These are phyloP conservation scores for Asterochloris sp. DNA, from an alignment of 139 green algal genomes.

Conservation along the genomic window DNA sequence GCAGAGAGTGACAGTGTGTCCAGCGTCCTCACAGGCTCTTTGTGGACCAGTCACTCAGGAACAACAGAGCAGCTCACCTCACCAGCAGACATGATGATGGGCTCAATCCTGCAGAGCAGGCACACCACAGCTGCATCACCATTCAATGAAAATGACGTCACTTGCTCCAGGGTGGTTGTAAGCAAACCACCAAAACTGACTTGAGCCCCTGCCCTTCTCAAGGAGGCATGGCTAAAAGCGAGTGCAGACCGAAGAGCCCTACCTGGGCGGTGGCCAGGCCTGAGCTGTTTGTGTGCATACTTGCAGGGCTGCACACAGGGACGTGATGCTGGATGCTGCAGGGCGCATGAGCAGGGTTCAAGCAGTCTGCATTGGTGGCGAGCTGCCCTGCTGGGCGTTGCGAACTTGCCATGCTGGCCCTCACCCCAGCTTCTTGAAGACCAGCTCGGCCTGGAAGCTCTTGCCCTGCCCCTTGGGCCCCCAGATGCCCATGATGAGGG, in stretches of 20 bases:
- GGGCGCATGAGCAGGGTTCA: background rate
- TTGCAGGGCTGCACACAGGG: too few relatives aligned
- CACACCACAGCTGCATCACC: background rate
- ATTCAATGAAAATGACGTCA: too few relatives aligned
- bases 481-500: conserved; percentile 54
- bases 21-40: conserved; percentile 58
- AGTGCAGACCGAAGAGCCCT: too few relatives aligned
- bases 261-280: too few relatives aligned
- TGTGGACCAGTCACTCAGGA: conserved; percentile 37
- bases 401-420: conserved; percentile 10
- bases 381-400: too few relatives aligned
- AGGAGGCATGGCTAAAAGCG: too few relatives aligned
- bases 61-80: conserved; percentile 32
- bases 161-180: background rate
- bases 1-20: conserved; percentile 55
- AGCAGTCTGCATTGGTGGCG: background rate
- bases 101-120: conserved; percentile 47
- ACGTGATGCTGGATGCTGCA: background rate
- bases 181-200: too few relatives aligned
- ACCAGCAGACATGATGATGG: conserved; percentile 83
- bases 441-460: conserved; percentile 85
- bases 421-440: conserved; percentile 87
- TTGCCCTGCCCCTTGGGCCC: conserved; percentile 66
- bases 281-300: too few relatives aligned
- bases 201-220: too few relatives aligned